phyloP scores from a whole-genome alignment of 257 asterid species.

The Orobanche coerulescens region DNA sequence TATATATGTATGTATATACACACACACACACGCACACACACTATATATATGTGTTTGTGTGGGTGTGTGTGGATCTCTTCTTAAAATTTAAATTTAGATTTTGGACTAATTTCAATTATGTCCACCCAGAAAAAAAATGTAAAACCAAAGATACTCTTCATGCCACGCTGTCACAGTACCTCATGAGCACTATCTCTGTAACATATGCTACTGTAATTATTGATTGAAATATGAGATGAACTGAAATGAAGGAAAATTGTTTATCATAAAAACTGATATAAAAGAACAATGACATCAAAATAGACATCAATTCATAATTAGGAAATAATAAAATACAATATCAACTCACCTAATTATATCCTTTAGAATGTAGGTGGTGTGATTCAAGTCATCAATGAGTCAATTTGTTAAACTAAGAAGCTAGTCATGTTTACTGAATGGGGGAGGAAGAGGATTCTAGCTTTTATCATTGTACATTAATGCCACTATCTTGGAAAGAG shows the following conservation, averaged over 20 bases:
- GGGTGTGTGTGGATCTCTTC: background rate
- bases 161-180: background rate
- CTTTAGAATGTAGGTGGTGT: background rate
- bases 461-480: background rate
- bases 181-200: background rate
- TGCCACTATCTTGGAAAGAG: background rate
- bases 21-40: no score
- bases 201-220: background rate
- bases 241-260: background rate
- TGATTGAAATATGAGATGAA: background rate
- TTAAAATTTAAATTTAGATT: background rate
- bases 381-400: background rate
- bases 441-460: slow-evolving; percentile 6
- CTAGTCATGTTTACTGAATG: background rate
- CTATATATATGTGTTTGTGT: no score
- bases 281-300: background rate
- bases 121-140: background rate
- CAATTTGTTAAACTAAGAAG: slow-evolving; percentile 5
- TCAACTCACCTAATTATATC: background rate
- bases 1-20: no score
- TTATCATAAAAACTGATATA: background rate
- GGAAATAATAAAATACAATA: background rate
- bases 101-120: background rate
- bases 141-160: background rate
- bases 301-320: background rate